Evolutionary conservation across 208 protist species (phyloP).

Genomic region (Leishmania lainsoni): DNA sequence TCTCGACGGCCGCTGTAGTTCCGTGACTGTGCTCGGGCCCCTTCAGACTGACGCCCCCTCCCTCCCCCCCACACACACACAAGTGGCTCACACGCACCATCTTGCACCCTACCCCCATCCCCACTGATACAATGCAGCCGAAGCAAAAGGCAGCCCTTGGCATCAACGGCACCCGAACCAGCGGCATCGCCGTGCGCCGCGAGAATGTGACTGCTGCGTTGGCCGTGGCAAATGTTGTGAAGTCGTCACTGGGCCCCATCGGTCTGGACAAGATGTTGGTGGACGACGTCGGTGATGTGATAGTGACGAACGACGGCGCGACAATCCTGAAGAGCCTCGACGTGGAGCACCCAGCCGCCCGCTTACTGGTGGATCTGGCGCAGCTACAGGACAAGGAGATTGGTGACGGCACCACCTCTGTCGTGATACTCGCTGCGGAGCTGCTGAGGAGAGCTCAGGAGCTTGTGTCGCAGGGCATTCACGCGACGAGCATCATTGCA

Average conservation of each 20-base stretch:
- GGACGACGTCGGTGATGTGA: conserved; percentile 99
- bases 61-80: conserved; percentile 7
- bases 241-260: conserved; percentile 99
- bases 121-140: conserved; percentile 63
- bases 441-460: conserved; percentile 98
- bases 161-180: conserved; percentile 95
- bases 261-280: conserved; percentile 99
- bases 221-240: conserved; percentile 99
- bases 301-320: conserved; percentile 99
- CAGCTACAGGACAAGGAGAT: conserved; percentile 99
- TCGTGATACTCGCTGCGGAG: conserved; percentile 99
- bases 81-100: neutral
- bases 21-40: neutral
- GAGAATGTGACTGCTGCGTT: conserved; percentile 98
- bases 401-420: conserved; percentile 99
- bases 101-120: conserved; percentile 4
- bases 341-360: conserved; percentile 95
- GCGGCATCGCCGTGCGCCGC: conserved; percentile 95
- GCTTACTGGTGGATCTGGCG: conserved; percentile 98
- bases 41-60: neutral
- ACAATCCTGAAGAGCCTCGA: conserved; percentile 94
- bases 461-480: conserved; percentile 96
- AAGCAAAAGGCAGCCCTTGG: conserved; percentile 88
- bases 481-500: conserved; percentile 99
- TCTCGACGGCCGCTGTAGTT: neutral